Evolutionary conservation across 495 filamentous ascomycete species (phyloP), one percentile per base, ranked within the genome.

Genomic region (Tuber melanosporum): DNA sequence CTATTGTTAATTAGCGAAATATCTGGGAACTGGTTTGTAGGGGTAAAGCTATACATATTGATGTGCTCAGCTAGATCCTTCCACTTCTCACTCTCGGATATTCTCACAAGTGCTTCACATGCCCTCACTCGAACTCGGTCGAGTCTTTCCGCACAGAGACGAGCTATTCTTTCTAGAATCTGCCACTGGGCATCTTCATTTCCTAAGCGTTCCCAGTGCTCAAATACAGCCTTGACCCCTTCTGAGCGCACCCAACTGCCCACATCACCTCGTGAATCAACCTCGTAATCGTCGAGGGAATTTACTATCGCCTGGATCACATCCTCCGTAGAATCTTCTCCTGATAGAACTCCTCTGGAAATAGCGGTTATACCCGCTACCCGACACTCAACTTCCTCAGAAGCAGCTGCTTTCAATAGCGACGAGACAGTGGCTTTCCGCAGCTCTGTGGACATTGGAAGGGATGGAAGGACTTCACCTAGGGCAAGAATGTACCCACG

Each of bases 211-310:
- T 79, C 77, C 71, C 85, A 79, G 39, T 76, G 73, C 17, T 81
- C 76, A 42, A 76, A 74, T 0, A 78, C 87, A 3, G 90, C 91
- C 78, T 88, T 87, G 36, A 97, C 87, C 44, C 92, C 94, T 81
- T 94, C 92, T 20, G 93, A 81, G 19, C 95, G 87, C 19, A 95
- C 91, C 44, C 92, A 88, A 3, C 93, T 96, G 6, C 95, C 95
- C 74, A 98, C 87, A 81, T 99, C 95, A 19, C 95, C 96, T 14
- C 93, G 88, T 62, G 92, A 88, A 80, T 92, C 94, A 15, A 92
- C 92, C 0, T 92, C 94, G 79, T 98, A 98, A 82, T 99, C 94
- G 74, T 95, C 91, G 69, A 98, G 83, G 15, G 87, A 91, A 79
- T 82, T 86, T 36, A 77, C 85, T 45, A 88, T 85, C 17, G 85